Percentiles rank a stretch among this genome's conserved stretches.
Evolutionary conservation across 2,329 filamentous ascomycete genomes (phyloP).

Genomic region (Pseudogymnoascus sp.): DNA sequence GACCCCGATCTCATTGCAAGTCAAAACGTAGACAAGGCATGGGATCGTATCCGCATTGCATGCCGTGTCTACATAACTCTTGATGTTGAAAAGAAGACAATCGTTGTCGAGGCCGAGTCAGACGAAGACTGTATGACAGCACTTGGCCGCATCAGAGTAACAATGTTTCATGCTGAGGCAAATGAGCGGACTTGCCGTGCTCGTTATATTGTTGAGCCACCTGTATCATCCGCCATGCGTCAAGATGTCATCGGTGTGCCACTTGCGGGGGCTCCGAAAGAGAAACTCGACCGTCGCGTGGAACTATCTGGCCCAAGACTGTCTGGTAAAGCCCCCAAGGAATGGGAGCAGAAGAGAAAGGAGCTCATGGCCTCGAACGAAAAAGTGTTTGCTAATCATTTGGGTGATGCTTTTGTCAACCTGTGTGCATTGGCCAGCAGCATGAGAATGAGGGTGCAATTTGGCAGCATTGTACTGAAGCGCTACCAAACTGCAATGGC

Average conservation of each 20-base stretch:
- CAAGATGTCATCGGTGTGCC: constrained; percentile 13
- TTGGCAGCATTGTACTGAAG: constrained; percentile 22
- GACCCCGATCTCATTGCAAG: neutral
- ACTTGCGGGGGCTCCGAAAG: neutral
- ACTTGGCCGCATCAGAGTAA: neutral
- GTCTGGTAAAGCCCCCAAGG: constrained; percentile 7
- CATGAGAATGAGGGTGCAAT: constrained; percentile 28
- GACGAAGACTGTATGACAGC: neutral
- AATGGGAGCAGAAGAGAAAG: constrained; percentile 16
- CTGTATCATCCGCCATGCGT: constrained; percentile 15
- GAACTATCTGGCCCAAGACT: constrained; percentile 17
- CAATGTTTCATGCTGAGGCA: neutral
- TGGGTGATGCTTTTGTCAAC: constrained; percentile 16
- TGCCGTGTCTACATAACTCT: neutral
- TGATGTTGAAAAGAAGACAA: neutral
- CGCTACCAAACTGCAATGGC: constrained; percentile 18
- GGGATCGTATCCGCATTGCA: constrained; percentile 1
- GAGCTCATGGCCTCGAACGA: constrained; percentile 13
- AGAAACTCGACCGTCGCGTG: neutral
- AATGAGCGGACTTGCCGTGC: neutral
- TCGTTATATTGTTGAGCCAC: constrained; percentile 21
- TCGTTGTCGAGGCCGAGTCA: neutral
- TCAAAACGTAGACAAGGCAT: constrained; percentile 1
- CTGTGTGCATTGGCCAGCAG: constrained; percentile 20
- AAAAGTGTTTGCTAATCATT: constrained; percentile 16